Evolutionary conservation across 2,329 filamentous ascomycete species (phyloP), one percentile per base, ranked within the genome.

Genomic region (Cordyceps militaris): DNA sequence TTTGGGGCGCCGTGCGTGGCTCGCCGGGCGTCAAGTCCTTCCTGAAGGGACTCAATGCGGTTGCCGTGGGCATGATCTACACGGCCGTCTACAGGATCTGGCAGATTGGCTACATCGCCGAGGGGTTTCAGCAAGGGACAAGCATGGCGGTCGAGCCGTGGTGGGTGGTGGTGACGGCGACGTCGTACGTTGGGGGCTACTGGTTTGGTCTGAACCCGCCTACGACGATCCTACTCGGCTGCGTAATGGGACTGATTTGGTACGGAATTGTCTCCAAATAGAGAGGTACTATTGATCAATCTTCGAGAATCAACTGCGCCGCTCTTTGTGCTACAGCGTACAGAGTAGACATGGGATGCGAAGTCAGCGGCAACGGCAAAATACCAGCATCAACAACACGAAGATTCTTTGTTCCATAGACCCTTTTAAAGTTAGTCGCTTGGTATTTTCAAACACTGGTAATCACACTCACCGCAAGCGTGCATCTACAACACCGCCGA

Each of bases 71-170:
- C 0, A 62, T 86, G 36, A 80, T 86, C 0, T 87, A 83, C 55
- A 85, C 83, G 0, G 84, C 83, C 0, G 82, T 87, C 1, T 86
- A 86, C 61, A 72, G 82, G 2, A 68, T 86, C 8, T 85, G 81
- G 80, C 75, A 84, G 68, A 79, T 86, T 62, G 84, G 84, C 0
- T 84, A 78, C 59, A 68, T 87, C 6, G 80, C 79, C 13, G 70
- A 77, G 23, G 71, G 72, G 0, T 76, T 74, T 19, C 70, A 73
- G 57, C 65, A 65, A 2, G 83, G 83, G 0, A 76, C 73, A 48
- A 83, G 79, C 62, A 65, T 86, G 46, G 82, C 71, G 0, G 72
- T 76, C 38, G 83, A 86, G 60, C 81, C 83, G 1, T 86, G 82
- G 81, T 86, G 83, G 80, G 76, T 86, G 19, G 81, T 84, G 3